phyloP scores from a whole-genome alignment of 2,329 filamentous ascomycete species.

The Blumeria graminis region DNA sequence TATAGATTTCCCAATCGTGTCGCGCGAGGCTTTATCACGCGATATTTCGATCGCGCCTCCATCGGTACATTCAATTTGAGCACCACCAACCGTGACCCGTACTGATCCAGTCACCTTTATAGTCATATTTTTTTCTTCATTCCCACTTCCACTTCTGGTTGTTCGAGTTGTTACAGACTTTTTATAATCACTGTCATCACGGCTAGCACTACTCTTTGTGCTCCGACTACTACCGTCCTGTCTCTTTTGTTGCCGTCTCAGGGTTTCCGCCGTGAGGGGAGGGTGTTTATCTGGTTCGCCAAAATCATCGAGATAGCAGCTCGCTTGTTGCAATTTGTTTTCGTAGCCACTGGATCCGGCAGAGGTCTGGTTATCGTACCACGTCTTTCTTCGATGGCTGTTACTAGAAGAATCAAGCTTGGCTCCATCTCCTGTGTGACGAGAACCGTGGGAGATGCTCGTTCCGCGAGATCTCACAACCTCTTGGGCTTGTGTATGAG shows the following conservation, averaged over 20 bases:
- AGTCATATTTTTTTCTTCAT: slow-evolving; percentile 32
- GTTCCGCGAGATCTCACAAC: slow-evolving; percentile 6
- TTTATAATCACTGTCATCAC: slow-evolving; percentile 37
- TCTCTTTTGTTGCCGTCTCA: slow-evolving; percentile 23
- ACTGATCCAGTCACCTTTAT: slow-evolving; percentile 33
- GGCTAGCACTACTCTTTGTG: slow-evolving; percentile 34
- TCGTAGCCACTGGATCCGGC: slow-evolving; percentile 16
- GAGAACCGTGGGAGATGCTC: slow-evolving; percentile 12
- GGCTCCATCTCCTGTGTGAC: slow-evolving; percentile 5
- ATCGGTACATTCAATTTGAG: slow-evolving; percentile 32
- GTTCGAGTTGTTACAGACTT: slow-evolving; percentile 37
- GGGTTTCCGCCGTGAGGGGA: slow-evolving; percentile 29
- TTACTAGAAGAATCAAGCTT: slow-evolving; percentile 11
- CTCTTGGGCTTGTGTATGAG: slow-evolving; percentile 2
- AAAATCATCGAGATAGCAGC: slow-evolving; percentile 28
- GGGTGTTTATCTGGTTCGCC: slow-evolving; percentile 18
- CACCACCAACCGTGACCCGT: slow-evolving; percentile 29
- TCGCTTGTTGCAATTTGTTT: slow-evolving; percentile 21
- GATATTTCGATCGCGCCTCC: slow-evolving; percentile 35
- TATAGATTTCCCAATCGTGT: slow-evolving; percentile 12
- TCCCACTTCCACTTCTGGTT: slow-evolving; percentile 23
- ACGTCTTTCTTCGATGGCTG: slow-evolving; percentile 10
- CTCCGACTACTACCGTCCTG: slow-evolving; percentile 24
- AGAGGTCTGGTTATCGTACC: slow-evolving; percentile 9
- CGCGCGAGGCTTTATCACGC: slow-evolving; percentile 16